These are phyloP conservation scores for Euphorbia schlechtendalii DNA, from an alignment of 441 rosid genomes.

Conservation along the genomic window DNA sequence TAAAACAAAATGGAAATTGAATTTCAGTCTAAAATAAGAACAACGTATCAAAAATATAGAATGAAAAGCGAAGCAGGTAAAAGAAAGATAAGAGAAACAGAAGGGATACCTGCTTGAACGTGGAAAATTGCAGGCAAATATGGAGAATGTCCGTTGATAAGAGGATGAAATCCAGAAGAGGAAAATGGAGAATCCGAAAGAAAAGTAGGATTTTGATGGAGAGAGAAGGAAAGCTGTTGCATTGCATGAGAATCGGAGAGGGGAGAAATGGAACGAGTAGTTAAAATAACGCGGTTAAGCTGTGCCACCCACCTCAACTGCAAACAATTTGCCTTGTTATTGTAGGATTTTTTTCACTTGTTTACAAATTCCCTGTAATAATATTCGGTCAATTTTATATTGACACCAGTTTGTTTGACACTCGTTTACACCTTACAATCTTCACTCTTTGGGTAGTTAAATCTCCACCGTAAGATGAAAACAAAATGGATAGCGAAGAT, in stretches of 20 bases:
- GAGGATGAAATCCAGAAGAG: constrained; percentile 1
- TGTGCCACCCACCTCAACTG: not conserved
- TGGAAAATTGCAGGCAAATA: constrained; percentile 3
- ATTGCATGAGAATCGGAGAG: constrained; percentile 23
- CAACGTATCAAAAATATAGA: not conserved
- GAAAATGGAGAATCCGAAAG: not conserved
- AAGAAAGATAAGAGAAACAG: not conserved
- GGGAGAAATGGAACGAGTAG: not conserved
- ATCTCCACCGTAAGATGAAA: no score
- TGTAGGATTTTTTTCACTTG: no score
- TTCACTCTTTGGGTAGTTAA: no score
- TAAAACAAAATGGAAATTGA: constrained; percentile 7
- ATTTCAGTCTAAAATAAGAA: not conserved
- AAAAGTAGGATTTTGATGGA: not conserved
- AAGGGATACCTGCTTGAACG: constrained; percentile 17
- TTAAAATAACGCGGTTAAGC: constrained; percentile 17
- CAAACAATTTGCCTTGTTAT: not conserved
- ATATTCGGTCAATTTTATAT: no score
- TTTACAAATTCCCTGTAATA: no score
- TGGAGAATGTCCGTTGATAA: not conserved
- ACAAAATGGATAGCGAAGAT: no score
- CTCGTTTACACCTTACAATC: no score
- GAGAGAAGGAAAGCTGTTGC: constrained; percentile 17
- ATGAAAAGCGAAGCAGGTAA: not conserved
- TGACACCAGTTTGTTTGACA: no score